Evolutionary conservation across 108 stramenopile genomes (phyloP).

Genomic region (Tribonema minus): DNA sequence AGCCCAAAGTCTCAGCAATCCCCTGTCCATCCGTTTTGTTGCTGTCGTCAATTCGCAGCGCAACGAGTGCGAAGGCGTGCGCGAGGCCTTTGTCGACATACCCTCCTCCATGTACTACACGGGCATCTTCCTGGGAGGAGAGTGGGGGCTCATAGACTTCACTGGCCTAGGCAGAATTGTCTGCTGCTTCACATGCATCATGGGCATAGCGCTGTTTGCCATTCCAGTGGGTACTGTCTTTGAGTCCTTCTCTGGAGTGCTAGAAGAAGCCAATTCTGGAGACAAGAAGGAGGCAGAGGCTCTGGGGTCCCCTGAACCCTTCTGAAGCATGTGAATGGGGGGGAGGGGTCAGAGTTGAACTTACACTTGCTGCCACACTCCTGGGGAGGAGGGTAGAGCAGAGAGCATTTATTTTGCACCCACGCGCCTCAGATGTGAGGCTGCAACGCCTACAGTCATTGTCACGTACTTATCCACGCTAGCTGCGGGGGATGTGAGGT

Average conservation of each 20-base stretch:
- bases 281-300: conserved; percentile 50
- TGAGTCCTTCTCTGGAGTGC: conserved; percentile 76
- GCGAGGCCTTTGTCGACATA: conserved; percentile 49
- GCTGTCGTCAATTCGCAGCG: no score
- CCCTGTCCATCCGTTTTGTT: no score
- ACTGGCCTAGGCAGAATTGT: conserved; percentile 78
- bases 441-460: no score
- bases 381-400: no score
- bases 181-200: conserved; percentile 71
- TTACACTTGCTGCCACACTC: no score
- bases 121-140: conserved; percentile 81
- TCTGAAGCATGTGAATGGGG: background rate
- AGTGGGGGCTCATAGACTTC: conserved; percentile 89
- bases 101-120: conserved; percentile 77
- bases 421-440: no score
- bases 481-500: no score
- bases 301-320: background rate
- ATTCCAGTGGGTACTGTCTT: conserved; percentile 82
- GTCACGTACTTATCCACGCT: no score
- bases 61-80: conserved; percentile 64
- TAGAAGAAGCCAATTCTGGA: conserved; percentile 69
- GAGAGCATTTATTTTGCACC: no score
- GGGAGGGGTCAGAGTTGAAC: no score
- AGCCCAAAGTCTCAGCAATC: no score
- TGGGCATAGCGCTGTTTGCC: conserved; percentile 78